These are phyloP conservation scores for Penicillium manginii DNA, from an alignment of 495 filamentous ascomycete genomes.

Conservation along the genomic window DNA sequence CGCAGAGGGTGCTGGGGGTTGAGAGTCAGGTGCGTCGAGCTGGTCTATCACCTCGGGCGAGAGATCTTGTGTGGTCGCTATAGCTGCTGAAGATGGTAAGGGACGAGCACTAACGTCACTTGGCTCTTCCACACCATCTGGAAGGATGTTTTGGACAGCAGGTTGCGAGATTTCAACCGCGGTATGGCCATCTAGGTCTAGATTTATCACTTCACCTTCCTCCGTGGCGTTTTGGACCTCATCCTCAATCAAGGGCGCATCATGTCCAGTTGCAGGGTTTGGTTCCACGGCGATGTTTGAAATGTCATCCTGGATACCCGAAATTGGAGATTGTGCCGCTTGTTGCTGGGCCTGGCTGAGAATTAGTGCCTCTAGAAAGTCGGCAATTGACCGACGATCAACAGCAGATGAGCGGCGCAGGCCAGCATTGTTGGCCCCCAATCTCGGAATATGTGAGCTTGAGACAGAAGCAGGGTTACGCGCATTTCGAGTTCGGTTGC, in stretches of 20 bases:
- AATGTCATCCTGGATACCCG: conserved; percentile 28
- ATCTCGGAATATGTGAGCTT: conserved; percentile 21
- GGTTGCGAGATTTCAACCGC: conserved; percentile 15
- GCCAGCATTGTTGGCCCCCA: conserved; percentile 19
- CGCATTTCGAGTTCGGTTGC: conserved; percentile 38
- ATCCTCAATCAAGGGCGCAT: conserved; percentile 9
- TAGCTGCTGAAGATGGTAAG: background rate
- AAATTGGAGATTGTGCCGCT: conserved; percentile 5
- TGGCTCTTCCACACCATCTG: conserved; percentile 44
- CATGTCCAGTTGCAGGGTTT: conserved; percentile 23
- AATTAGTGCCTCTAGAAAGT: conserved; percentile 43
- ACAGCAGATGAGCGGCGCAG: conserved; percentile 16
- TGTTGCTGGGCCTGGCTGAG: conserved; percentile 33
- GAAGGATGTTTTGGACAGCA: conserved; percentile 31
- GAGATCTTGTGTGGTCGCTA: background rate
- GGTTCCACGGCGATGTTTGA: conserved; percentile 26
- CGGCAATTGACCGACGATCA: conserved; percentile 40
- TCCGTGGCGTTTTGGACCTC: conserved; percentile 12
- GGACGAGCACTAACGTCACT: conserved; percentile 21
- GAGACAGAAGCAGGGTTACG: conserved; percentile 18
- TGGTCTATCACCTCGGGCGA: background rate
- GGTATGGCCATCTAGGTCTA: conserved; percentile 8
- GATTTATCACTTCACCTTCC: conserved; percentile 4
- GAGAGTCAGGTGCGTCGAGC: background rate
- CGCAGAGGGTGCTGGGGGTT: conserved; percentile 10